These are phyloP conservation scores for Ascochyta rabiei DNA, from an alignment of 2,329 filamentous ascomycete species.

Conservation along the genomic window DNA sequence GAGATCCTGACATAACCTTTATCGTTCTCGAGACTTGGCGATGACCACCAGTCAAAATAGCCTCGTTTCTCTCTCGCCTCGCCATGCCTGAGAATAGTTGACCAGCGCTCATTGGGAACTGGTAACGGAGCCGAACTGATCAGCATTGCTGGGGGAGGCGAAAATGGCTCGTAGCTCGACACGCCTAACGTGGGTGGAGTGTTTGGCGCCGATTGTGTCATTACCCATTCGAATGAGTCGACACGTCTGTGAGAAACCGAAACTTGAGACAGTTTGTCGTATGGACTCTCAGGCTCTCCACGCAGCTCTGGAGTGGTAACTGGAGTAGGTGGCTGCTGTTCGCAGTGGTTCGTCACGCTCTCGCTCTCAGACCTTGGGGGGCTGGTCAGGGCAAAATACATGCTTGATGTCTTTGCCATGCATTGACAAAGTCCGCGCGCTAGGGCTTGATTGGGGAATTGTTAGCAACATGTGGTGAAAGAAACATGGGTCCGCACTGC, in stretches of 20 bases:
- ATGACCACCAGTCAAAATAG: constrained; percentile 14
- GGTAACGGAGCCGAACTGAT: constrained; percentile 5
- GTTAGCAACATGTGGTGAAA: background rate
- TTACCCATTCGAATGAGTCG: constrained; percentile 13
- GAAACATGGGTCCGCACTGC: constrained; percentile 1
- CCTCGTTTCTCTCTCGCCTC: background rate
- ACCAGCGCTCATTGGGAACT: constrained; percentile 7
- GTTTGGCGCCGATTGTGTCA: constrained; percentile 9
- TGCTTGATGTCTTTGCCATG: background rate
- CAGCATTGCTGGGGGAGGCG: background rate
- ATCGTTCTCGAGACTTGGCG: background rate
- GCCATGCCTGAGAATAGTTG: background rate
- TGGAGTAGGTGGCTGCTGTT: background rate
- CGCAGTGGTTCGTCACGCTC: no score
- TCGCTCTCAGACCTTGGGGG: background rate
- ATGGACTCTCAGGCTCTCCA: background rate
- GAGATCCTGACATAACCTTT: constrained; percentile 4
- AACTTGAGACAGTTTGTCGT: constrained; percentile 11
- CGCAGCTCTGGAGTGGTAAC: background rate
- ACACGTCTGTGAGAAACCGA: constrained; percentile 12
- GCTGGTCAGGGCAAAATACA: background rate
- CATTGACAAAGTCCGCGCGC: constrained; percentile 9
- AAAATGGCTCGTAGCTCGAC: background rate
- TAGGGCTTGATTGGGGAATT: constrained; percentile 6
- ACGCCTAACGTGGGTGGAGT: background rate